Evolutionary conservation across 768 basidiomycete species (phyloP).

Genomic region (Kockovaella imperatae): DNA sequence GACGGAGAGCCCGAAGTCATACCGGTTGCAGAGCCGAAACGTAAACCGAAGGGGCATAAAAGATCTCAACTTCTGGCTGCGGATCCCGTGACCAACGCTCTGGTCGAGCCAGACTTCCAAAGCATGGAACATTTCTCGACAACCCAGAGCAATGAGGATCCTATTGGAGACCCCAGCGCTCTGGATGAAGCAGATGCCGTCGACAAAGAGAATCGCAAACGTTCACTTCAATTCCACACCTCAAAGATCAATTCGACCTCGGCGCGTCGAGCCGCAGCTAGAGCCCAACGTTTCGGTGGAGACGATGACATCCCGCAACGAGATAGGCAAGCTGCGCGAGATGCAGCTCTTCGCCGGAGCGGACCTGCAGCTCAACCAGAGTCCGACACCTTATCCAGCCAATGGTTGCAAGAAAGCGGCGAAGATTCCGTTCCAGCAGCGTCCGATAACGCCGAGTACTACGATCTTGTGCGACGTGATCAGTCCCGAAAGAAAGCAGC

Average conservation of each 20-base stretch:
- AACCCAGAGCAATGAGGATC: slow-evolving; percentile 37
- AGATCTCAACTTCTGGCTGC: slow-evolving; percentile 46
- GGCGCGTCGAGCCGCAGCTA: slow-evolving; percentile 65
- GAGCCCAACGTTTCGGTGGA: slow-evolving; percentile 65
- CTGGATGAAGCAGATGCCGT: slow-evolving; percentile 64
- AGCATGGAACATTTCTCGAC: too few species aligned
- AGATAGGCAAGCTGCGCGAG: slow-evolving; percentile 52
- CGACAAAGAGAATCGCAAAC: slow-evolving; percentile 75
- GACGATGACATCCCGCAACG: slow-evolving; percentile 93
- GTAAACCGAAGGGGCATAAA: slow-evolving; percentile 18
- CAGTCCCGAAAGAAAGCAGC: slow-evolving; percentile 64
- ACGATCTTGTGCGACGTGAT: slow-evolving; percentile 74
- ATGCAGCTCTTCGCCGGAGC: slow-evolving; percentile 38
- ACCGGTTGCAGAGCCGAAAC: slow-evolving; percentile 15
- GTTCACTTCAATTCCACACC: slow-evolving; percentile 85
- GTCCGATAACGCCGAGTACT: slow-evolving; percentile 67
- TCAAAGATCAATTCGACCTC: slow-evolving; percentile 78
- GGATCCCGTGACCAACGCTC: slow-evolving; percentile 30
- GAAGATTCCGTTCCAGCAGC: too few species aligned
- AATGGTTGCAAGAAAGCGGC: too few species aligned
- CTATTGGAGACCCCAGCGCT: slow-evolving; percentile 66
- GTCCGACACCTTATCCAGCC: slow-evolving; percentile 42
- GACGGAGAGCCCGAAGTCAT: slow-evolving; percentile 20
- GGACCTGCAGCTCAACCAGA: slow-evolving; percentile 32
- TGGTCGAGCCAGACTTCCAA: too few species aligned